Evolutionary conservation across 352 stramenopile species (phyloP).

Genomic region (Detonula confervacea): DNA sequence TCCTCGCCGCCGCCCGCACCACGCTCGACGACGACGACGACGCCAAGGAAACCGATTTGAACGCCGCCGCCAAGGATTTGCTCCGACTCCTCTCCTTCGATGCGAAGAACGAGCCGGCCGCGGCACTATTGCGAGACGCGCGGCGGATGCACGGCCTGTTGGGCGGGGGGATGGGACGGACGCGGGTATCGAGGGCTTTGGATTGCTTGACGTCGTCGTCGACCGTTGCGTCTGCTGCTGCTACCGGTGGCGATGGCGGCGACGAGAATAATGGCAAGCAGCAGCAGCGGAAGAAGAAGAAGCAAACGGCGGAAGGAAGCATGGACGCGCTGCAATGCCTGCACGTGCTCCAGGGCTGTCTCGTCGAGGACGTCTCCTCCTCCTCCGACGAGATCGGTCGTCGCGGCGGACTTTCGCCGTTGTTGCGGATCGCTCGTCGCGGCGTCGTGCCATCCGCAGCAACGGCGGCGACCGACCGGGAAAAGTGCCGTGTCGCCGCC

Average conservation of each 20-base stretch:
- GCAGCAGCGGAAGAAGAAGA: no score
- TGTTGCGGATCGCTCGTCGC: slow-evolving; percentile 36
- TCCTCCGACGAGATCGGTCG: slow-evolving; percentile 45
- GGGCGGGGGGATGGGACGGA: slow-evolving; percentile 38
- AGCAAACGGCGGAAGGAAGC: no score
- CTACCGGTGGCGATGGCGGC: slow-evolving; percentile 10
- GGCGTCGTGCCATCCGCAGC: not conserved
- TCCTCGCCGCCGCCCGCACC: slow-evolving; percentile 47
- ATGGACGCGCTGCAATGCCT: slow-evolving; percentile 31
- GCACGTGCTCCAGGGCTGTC: slow-evolving; percentile 32
- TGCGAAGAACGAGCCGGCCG: slow-evolving; percentile 69
- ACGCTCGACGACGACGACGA: slow-evolving; percentile 23
- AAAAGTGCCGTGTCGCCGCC: slow-evolving; percentile 34
- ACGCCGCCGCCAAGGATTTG: slow-evolving; percentile 77
- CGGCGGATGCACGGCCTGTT: slow-evolving; percentile 57
- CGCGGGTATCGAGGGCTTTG: slow-evolving; percentile 40
- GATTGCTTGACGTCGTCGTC: slow-evolving; percentile 22
- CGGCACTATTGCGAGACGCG: slow-evolving; percentile 60
- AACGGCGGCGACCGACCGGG: not conserved
- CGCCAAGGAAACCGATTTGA: slow-evolving; percentile 58
- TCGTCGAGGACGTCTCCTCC: slow-evolving; percentile 37
- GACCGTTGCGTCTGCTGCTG: no score
- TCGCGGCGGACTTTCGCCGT: slow-evolving; percentile 33
- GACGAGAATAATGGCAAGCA: no score
- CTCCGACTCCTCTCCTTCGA: slow-evolving; percentile 70